A percentile compares a stretch with the other conserved stretches of the same genome.
Conservation (phyloP, 345 rosid genomes). For the Eutrema yunnanense region DNA sequence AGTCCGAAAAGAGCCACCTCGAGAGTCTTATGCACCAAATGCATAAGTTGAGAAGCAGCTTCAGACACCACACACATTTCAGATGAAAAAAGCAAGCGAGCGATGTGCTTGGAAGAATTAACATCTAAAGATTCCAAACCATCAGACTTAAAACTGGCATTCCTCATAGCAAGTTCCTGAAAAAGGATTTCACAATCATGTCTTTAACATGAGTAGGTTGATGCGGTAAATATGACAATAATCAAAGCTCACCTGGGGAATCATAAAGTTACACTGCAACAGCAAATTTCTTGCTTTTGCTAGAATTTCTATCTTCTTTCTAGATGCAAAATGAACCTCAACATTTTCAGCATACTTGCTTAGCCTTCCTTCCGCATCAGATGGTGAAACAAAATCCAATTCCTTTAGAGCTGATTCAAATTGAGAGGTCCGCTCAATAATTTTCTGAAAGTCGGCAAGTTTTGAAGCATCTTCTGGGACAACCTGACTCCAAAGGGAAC, state of each 20-base stretch:
- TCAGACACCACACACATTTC: constrained; percentile 75
- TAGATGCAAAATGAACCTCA: constrained; percentile 94
- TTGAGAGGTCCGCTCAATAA: constrained; percentile 53
- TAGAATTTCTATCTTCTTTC: constrained; percentile 75
- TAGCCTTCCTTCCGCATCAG: constrained; percentile 65
- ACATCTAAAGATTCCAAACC: constrained; percentile 19
- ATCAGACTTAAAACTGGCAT: constrained; percentile 28
- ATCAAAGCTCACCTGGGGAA: constrained; percentile 55
- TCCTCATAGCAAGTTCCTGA: constrained; percentile 49
- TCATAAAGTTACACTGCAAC: constrained; percentile 65
- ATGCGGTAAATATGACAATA: background rate
- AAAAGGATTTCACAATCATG: constrained; percentile 16
- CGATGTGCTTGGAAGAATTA: constrained; percentile 46
- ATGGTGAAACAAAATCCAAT: constrained; percentile 58
- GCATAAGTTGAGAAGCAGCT: constrained; percentile 83
- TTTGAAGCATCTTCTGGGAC: constrained; percentile 93
- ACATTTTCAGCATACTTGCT: constrained; percentile 81
- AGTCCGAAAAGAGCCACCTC: constrained; percentile 39
- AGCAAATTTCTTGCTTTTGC: constrained; percentile 83
- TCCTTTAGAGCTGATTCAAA: constrained; percentile 71
- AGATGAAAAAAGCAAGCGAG: constrained; percentile 68
- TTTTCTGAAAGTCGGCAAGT: constrained; percentile 80
- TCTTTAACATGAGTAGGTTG: constrained; percentile 5
- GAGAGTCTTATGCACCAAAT: constrained; percentile 75
- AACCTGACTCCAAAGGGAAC: constrained; percentile 46